Evolutionary conservation across 73 alveolate species (phyloP).

Genomic region (Chromera velia): DNA sequence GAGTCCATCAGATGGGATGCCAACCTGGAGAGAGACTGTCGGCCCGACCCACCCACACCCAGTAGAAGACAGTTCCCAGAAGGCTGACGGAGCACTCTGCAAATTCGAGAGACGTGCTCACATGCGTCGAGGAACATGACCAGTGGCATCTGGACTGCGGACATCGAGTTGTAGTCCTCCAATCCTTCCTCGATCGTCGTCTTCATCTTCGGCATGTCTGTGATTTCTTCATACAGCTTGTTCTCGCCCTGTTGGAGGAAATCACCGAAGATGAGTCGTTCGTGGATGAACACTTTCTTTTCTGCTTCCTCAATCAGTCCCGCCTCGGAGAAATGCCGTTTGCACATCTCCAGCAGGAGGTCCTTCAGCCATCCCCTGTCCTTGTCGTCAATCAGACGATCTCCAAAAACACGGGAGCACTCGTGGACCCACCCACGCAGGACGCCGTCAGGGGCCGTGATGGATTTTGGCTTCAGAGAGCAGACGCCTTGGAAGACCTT

Average conservation of each 20-base stretch:
- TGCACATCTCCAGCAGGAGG: slow-evolving; percentile 58
- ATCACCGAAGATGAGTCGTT: slow-evolving; percentile 95
- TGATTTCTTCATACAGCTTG: slow-evolving; percentile 55
- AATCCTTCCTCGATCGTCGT: slow-evolving; percentile 51
- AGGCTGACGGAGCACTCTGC: slow-evolving; percentile 95
- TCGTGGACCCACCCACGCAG: slow-evolving; percentile 90
- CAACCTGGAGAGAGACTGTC: slow-evolving; percentile 87
- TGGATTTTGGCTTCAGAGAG: slow-evolving; percentile 32
- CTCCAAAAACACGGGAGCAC: slow-evolving; percentile 96
- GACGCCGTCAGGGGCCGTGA: neutral
- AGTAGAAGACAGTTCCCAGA: slow-evolving; percentile 93
- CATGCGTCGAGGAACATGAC: slow-evolving; percentile 99
- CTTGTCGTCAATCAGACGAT: slow-evolving; percentile 86
- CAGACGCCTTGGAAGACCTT: slow-evolving; percentile 60
- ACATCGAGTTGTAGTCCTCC: slow-evolving; percentile 83
- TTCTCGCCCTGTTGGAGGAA: slow-evolving; percentile 53
- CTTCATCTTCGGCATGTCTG: slow-evolving; percentile 45
- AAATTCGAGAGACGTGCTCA: slow-evolving; percentile 95
- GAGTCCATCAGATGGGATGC: slow-evolving; percentile 91
- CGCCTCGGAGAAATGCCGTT: slow-evolving; percentile 60
- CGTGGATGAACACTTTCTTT: slow-evolving; percentile 12
- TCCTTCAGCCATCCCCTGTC: slow-evolving; percentile 82
- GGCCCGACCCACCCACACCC: slow-evolving; percentile 99
- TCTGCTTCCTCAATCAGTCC: neutral
- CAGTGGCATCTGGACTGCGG: slow-evolving; percentile 79